A percentile compares a stretch with the other conserved stretches of the same genome.
Evolutionary conservation across 2,329 filamentous ascomycete genomes (phyloP).

Genomic region (Fusarium chlamydosporum): DNA sequence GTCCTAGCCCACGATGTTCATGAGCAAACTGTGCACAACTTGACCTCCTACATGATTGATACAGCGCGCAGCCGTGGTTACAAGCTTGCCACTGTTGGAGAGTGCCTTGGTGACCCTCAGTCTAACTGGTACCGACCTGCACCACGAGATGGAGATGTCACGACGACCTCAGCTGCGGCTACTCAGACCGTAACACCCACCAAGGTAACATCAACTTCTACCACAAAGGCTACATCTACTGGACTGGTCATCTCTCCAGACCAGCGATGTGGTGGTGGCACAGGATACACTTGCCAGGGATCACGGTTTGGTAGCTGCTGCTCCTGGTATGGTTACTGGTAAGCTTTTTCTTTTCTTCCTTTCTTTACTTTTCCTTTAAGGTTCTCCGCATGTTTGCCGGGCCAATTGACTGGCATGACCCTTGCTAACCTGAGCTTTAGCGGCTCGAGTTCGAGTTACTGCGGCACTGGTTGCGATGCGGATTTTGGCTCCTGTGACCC

Average conservation of each 20-base stretch:
- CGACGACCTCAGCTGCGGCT: slow-evolving; percentile 19
- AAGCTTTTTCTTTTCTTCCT: slow-evolving; percentile 29
- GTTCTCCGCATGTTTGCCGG: background rate
- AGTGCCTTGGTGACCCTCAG: slow-evolving; percentile 68
- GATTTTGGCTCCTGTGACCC: slow-evolving; percentile 55
- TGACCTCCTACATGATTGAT: slow-evolving; percentile 61
- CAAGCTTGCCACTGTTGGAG: slow-evolving; percentile 67
- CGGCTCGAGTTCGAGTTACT: slow-evolving; percentile 53
- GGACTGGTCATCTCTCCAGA: slow-evolving; percentile 52
- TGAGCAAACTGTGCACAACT: slow-evolving; percentile 60
- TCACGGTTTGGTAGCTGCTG: slow-evolving; percentile 58
- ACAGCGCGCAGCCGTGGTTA: slow-evolving; percentile 60
- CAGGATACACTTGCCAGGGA: slow-evolving; percentile 56
- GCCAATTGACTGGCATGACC: background rate
- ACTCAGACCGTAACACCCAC: slow-evolving; percentile 30
- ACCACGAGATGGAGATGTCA: slow-evolving; percentile 31
- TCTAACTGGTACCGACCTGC: slow-evolving; percentile 66
- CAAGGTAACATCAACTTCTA: slow-evolving; percentile 33
- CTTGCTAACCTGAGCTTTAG: slow-evolving; percentile 45
- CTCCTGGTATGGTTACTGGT: slow-evolving; percentile 60
- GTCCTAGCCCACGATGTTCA: slow-evolving; percentile 69
- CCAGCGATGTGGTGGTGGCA: slow-evolving; percentile 56
- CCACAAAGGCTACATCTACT: slow-evolving; percentile 38
- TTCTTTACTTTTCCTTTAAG: background rate
- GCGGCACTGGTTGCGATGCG: slow-evolving; percentile 57